Base-by-base conservation (phyloP, 805 yeast species). In the Schizosaccharomyces lindneri region DNA sequence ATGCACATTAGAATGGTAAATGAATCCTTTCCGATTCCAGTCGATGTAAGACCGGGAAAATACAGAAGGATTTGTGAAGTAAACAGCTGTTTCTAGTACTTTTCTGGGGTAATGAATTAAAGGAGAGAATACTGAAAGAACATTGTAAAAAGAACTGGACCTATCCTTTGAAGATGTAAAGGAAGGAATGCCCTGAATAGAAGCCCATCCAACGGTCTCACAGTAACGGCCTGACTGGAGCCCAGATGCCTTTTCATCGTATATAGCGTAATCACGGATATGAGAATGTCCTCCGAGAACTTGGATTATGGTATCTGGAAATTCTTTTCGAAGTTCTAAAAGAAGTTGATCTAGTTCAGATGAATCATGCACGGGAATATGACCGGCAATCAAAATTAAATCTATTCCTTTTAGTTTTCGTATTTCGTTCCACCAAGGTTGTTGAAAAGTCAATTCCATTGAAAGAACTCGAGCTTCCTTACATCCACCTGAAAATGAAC, bases 271-370 rank as follows among this genome's bases (percentile, higher is more conserved):
- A 70, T 90, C 97, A 64, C 97, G 75, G 17, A 90, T 81, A 69
- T 90, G 97, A 36, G 94, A 82, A 71, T 90, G 97, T 0, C 97
- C 97, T 1, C 97, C 97, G 71, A 90, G 83, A 66, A 84, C 86
- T 69, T 87, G 95, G 61, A 90, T 84, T 0, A 81, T 74, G 0
- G 78, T 76, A 39, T 75, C 69, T 79, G 81, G 36, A 82, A 79
- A 0, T 96, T 96, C 19, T 85, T 71, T 71, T 89, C 97, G 0
- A 95, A 95, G 63, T 81, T 79, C 0, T 90, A 73, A 0, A 89
- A 75, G 29, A 90, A 66, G 61, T 83, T 63, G 21, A 46, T 46
- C 51, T 19, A 46, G 51, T 24, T 46, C 51, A 19, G 51, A 46
- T 4, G 51, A n/a, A 17, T 51, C 32, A 29, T 29, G 57, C 9